Evolutionary conservation across 116 monocot genomes (phyloP).

Genomic region (Cymodocea nodosa): DNA sequence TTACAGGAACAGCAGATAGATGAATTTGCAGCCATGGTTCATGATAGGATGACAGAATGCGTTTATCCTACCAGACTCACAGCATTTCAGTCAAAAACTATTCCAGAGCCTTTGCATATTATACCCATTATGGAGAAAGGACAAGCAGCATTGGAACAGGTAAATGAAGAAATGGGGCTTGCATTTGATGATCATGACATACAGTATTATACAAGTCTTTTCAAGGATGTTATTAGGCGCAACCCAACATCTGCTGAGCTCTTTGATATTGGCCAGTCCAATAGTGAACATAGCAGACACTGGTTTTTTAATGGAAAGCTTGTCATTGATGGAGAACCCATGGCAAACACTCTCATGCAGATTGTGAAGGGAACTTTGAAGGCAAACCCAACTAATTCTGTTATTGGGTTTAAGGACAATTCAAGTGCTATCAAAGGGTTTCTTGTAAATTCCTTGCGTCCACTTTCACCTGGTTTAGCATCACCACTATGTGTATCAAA

Average conservation of each 20-base stretch:
- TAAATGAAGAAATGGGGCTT: conserved; percentile 80
- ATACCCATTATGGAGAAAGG: conserved; percentile 76
- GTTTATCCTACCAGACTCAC: conserved; percentile 52
- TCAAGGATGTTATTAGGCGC: conserved; percentile 78
- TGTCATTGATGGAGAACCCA: conserved; percentile 59
- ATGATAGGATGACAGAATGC: conserved; percentile 98
- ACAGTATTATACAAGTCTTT: conserved; percentile 65
- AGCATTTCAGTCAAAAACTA: conserved; percentile 35
- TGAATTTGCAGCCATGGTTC: conserved; percentile 73
- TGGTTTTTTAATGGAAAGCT: conserved; percentile 94
- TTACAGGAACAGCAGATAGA: conserved; percentile 34
- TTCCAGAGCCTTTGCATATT: conserved; percentile 52
- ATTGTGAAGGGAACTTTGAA: conserved; percentile 75
- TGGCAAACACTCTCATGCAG: conserved; percentile 55
- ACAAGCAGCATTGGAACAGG: conserved; percentile 59
- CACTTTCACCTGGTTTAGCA: conserved; percentile 32
- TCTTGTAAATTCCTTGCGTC: conserved; percentile 32
- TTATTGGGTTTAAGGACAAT: conserved; percentile 96
- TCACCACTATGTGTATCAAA: conserved; percentile 19
- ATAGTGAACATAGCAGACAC: conserved; percentile 90
- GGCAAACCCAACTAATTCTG: conserved; percentile 80
- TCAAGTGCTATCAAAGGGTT: conserved; percentile 94
- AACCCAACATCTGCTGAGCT: conserved; percentile 90
- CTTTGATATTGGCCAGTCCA: conserved; percentile 95
- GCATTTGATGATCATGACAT: conserved; percentile 97